phyloP scores from a whole-genome alignment of 106 monocot species.

The Dendrobium catenatum region DNA sequence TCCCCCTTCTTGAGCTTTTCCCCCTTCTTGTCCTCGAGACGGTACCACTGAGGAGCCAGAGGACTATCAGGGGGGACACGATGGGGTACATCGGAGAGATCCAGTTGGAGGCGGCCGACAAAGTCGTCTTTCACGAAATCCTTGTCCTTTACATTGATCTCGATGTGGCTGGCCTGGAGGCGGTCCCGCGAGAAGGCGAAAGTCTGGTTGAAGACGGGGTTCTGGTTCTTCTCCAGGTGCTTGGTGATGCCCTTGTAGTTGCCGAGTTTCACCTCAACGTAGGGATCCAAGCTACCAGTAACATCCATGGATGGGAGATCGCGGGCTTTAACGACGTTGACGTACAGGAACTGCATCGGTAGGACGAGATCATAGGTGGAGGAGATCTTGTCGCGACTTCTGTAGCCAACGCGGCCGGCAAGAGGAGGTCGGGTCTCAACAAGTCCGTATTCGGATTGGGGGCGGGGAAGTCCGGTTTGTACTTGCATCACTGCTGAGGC shows the following conservation, averaged over 20 bases:
- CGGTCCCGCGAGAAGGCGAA: slow-evolving; percentile 75
- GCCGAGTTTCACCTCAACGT: slow-evolving; percentile 84
- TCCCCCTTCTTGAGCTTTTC: slow-evolving; percentile 51
- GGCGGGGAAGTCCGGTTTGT: not conserved
- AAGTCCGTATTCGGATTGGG: slow-evolving; percentile 47
- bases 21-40: slow-evolving; percentile 50
- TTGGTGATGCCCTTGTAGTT: slow-evolving; percentile 75
- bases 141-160: slow-evolving; percentile 74
- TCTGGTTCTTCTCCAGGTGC: slow-evolving; percentile 54
- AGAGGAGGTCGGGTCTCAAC: slow-evolving; percentile 70
- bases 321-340: slow-evolving; percentile 77
- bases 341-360: slow-evolving; percentile 81
- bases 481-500: slow-evolving; percentile 1
- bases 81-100: slow-evolving; percentile 54
- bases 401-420: slow-evolving; percentile 39
- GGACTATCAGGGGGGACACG: slow-evolving; percentile 82
- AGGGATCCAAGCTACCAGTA: slow-evolving; percentile 65
- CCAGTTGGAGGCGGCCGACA: slow-evolving; percentile 52
- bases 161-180: slow-evolving; percentile 54
- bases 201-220: slow-evolving; percentile 60
- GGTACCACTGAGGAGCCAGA: slow-evolving; percentile 89
- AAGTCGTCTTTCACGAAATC: slow-evolving; percentile 66
- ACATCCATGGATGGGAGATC: slow-evolving; percentile 69
- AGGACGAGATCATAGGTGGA: slow-evolving; percentile 91
- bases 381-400: slow-evolving; percentile 55